A percentile compares a stretch with the other conserved stretches of the same genome.
These are phyloP conservation scores for Obba rivulosa DNA, from an alignment of 768 basidiomycete species.

Conservation along the genomic window DNA sequence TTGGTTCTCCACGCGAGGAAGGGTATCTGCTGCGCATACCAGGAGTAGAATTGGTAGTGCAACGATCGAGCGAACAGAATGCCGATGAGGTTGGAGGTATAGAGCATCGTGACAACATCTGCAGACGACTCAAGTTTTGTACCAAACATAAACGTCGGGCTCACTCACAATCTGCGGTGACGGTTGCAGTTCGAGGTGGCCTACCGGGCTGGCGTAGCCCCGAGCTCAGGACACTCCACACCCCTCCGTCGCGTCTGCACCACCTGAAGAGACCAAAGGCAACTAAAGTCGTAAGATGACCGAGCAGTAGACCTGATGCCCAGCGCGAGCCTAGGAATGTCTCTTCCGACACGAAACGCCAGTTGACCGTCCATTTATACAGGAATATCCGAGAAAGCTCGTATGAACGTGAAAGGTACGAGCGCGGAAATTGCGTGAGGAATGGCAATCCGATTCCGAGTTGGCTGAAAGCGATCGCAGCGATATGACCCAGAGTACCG, in stretches of 20 bases:
- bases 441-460: conserved; percentile 65
- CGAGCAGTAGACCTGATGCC: conserved; percentile 56
- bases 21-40: conserved; percentile 92
- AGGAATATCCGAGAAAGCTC: conserved; percentile 85
- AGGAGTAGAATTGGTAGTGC: conserved; percentile 97
- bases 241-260: conserved; percentile 73
- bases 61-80: conserved; percentile 89
- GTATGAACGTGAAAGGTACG: conserved; percentile 77
- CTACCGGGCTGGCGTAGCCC: conserved; percentile 46
- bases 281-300: conserved; percentile 55
- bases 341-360: conserved; percentile 82
- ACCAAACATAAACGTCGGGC: conserved; percentile 9
- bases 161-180: conserved; percentile 63
- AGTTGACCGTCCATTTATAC: conserved; percentile 98
- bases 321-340: conserved; percentile 64
- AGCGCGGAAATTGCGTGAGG: conserved; percentile 48
- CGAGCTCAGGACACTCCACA: conserved; percentile 44
- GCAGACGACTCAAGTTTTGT: conserved; percentile 1
- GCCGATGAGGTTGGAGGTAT: conserved; percentile 90
- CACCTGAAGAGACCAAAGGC: conserved; percentile 70
- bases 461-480: conserved; percentile 45
- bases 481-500: conserved; percentile 44
- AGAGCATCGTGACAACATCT: conserved; percentile 57
- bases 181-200: conserved; percentile 40
- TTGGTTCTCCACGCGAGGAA: conserved; percentile 73